Base-by-base conservation (phyloP, 2,329 filamentous ascomycete species). In the Trichoderma sp. region DNA sequence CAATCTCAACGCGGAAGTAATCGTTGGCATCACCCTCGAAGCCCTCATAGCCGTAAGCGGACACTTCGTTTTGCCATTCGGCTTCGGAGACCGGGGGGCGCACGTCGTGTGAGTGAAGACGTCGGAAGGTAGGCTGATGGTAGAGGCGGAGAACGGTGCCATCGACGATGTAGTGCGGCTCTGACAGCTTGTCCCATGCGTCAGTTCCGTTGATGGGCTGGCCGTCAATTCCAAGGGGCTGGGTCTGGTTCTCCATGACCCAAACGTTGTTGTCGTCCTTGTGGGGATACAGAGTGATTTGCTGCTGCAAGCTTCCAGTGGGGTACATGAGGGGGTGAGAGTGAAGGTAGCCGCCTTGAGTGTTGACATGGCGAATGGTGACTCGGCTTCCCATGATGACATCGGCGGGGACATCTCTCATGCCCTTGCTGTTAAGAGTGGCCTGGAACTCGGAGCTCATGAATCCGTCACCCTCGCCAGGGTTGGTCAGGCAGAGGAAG, bases 381-480 rank as follows among this genome's bases (percentile, higher is more conserved):
- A 99, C 87, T 72, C 92, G 89, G 79, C 94, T 97, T 70, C 96
- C 96, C 76, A 96, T 91, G 33, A 92, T 90, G 70, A 99, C 91
- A 81, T 99, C 94, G 35, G 92, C 96, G 2, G 96, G 91, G 5
- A 97, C 94, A 80, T 97, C 94, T 78, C 93, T 91, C 96, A 99
- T 99, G 65, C 88, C 90, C 85, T 98, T 99, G 76, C 90, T 94
- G 83, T 98, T 99, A 73, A 99, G 85, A 2, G 96, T 98, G 37
- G 96, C 92, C 83, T 99, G 96, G 85, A 99, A 99, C 78, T 99
- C 96, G 68, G 95, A 97, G 78, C 94, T 97, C 96, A 99, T 99
- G 85, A 99, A 99, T 68, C 96, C 96, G 80, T 99, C 96, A 67
- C 96, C 96, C 64, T 99, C 96, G 70, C 96, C 96, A 33, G 96